Base-by-base conservation (phyloP, 768 basidiomycete species). In the Xerocomellus chrysenteron region DNA sequence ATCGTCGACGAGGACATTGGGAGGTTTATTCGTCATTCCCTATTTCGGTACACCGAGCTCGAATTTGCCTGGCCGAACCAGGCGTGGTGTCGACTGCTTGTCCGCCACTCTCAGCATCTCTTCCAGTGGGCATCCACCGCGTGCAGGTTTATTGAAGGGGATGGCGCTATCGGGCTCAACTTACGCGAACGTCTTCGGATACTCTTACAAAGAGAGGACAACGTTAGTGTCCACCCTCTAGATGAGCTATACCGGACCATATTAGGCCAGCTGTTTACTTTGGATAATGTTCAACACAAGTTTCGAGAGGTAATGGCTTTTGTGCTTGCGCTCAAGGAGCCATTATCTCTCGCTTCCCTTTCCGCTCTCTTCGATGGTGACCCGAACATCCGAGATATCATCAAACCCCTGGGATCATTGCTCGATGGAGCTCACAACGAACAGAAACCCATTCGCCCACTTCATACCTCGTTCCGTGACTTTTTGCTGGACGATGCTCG, bases 381-480 rank as follows among this genome's bases (percentile, higher is more conserved):
- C 12, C 26, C 36, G 24, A 54, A 50, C 5, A 53, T 63, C 19
- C 58, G 51, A 30, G 55, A 56, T 19, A 61, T 67, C 41, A 47
- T 72, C 19, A 52, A 50, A 39, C 57, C 51, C 2, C 42, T 69
- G 37, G 68, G 63, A 17, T 62, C 67, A 3, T 46, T 71, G 33
- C 49, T 73, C 5, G 65, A 63, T 16, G 66, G 68, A 21, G 47
- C 52, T 4, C 21, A 52, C 12, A 49, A 62, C 5, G 46, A 59
- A 35, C 36, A 49, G 12, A 65, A 63, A 35, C 64, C 62, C 12
- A 63, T 74, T 41, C 65, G 60, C 5, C 63, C 69, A 2, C 64
- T 75, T 17, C 75, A 76, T 54, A 63, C 70, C 17, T 75, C 75
- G 3, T 75, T 76, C 49, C 58, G 57, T 3, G 75, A 76, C 44